A percentile compares a stretch with the other conserved stretches of the same genome.
Conservation (phyloP, 345 rosid species). For the Eutrema japonicum region DNA sequence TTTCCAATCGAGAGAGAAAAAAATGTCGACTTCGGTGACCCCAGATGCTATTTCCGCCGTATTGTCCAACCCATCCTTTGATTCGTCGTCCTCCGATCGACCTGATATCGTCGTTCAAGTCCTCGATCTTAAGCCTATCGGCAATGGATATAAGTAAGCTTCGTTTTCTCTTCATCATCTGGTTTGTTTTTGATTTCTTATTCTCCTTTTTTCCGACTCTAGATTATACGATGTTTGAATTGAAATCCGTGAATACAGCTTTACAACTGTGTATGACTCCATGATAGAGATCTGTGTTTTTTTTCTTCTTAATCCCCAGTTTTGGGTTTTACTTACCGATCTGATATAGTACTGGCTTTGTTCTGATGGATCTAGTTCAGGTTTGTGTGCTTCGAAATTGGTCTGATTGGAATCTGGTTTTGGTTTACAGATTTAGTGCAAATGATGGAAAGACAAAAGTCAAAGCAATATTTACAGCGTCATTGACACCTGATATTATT, state of each 20-base stretch:
- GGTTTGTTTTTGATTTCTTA: not conserved
- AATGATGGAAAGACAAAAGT: constrained; percentile 74
- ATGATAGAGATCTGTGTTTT: constrained; percentile 18
- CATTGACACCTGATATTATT: constrained; percentile 59
- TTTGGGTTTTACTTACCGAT: not conserved
- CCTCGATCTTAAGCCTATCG: constrained; percentile 78
- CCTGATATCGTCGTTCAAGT: constrained; percentile 73
- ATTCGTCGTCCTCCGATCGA: constrained; percentile 54
- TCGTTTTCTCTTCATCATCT: not conserved
- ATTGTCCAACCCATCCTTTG: constrained; percentile 68
- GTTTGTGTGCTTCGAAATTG: not conserved
- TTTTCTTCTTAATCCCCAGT: not conserved
- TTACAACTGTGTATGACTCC: not conserved
- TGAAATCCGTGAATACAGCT: not conserved
- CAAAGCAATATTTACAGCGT: constrained; percentile 69
- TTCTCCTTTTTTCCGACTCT: not conserved
- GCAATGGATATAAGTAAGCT: constrained; percentile 74
- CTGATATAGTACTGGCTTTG: not conserved
- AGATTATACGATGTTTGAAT: too few relatives aligned
- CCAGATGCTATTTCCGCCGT: constrained; percentile 65
- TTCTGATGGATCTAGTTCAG: constrained; percentile 13
- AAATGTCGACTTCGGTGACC: constrained; percentile 57
- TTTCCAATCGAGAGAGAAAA: not conserved
- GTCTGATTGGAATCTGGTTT: not conserved
- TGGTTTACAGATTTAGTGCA: constrained; percentile 65